Evolutionary conservation across 2,329 filamentous ascomycete genomes (phyloP).

Genomic region (Fusarium luffae): DNA sequence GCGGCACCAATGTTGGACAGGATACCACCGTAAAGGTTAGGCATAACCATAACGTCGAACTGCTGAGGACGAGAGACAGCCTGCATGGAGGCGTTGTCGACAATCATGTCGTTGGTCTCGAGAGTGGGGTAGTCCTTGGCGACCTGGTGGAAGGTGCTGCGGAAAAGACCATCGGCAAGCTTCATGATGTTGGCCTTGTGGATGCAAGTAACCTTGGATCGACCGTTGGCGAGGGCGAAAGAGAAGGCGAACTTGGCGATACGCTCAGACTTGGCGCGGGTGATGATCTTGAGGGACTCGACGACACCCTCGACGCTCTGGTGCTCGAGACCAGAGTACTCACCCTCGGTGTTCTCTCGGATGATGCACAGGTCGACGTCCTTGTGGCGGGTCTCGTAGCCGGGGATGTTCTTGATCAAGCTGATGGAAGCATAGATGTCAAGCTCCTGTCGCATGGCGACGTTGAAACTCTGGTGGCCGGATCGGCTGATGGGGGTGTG

Average conservation of each 20-base stretch:
- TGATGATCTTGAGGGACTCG: slow-evolving; percentile 99
- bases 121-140: slow-evolving; percentile 96
- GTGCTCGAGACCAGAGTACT: slow-evolving; percentile 99
- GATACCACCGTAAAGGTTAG: slow-evolving; percentile 98
- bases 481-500: slow-evolving; percentile 97
- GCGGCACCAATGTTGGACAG: slow-evolving; percentile 98
- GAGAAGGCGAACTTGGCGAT: slow-evolving; percentile 99
- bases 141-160: slow-evolving; percentile 93
- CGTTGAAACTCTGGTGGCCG: slow-evolving; percentile 99
- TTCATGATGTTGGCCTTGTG: slow-evolving; percentile 99
- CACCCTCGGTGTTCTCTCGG: slow-evolving; percentile 99
- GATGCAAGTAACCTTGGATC: slow-evolving; percentile 99
- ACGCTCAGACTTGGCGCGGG: slow-evolving; percentile 97
- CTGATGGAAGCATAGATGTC: slow-evolving; percentile 99
- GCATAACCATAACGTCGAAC: slow-evolving; percentile 99
- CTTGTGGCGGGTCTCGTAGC: slow-evolving; percentile 97
- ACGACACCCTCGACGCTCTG: slow-evolving; percentile 96
- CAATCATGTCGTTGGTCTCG: slow-evolving; percentile 99
- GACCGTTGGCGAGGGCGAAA: slow-evolving; percentile 97
- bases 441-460: slow-evolving; percentile 97
- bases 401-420: slow-evolving; percentile 99
- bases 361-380: slow-evolving; percentile 99
- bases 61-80: slow-evolving; percentile 95
- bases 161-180: slow-evolving; percentile 97
- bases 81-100: slow-evolving; percentile 99